A percentile compares a stretch with the other conserved stretches of the same genome.
Conservation (phyloP, 2,329 filamentous ascomycete genomes). For the Pseudogymnoascus sp. region DNA sequence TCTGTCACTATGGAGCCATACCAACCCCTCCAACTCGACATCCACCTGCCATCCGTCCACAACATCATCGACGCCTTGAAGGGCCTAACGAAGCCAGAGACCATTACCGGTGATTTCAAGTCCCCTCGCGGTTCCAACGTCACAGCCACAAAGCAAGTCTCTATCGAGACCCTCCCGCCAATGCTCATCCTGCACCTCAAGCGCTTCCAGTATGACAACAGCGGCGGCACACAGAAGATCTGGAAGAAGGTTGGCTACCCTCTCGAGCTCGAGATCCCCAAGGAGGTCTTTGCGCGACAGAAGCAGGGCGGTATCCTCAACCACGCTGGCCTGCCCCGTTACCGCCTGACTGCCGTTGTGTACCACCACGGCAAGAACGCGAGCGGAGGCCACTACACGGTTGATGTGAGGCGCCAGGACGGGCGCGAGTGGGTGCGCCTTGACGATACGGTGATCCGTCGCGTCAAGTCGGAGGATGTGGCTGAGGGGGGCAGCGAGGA, state of each 20-base stretch:
- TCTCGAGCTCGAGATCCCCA: slow-evolving; percentile 85
- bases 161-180: slow-evolving; percentile 84
- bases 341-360: slow-evolving; percentile 80
- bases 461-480: slow-evolving; percentile 80
- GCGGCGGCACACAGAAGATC: slow-evolving; percentile 87
- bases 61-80: slow-evolving; percentile 90
- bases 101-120: slow-evolving; percentile 75
- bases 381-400: slow-evolving; percentile 92
- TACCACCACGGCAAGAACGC: slow-evolving; percentile 98
- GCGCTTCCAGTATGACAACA: slow-evolving; percentile 90
- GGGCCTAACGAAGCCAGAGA: slow-evolving; percentile 74
- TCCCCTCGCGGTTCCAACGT: slow-evolving; percentile 69
- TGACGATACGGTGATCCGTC: slow-evolving; percentile 84
- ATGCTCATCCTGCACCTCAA: slow-evolving; percentile 93
- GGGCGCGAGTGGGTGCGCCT: slow-evolving; percentile 93
- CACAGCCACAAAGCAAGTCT: slow-evolving; percentile 83
- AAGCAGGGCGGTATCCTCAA: slow-evolving; percentile 58
- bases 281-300: slow-evolving; percentile 74
- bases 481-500: slow-evolving; percentile 79
- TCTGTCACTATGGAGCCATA: slow-evolving; percentile 92
- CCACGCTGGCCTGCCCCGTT: slow-evolving; percentile 68
- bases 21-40: slow-evolving; percentile 89
- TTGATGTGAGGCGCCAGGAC: slow-evolving; percentile 92
- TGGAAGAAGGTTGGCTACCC: slow-evolving; percentile 98
- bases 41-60: slow-evolving; percentile 75